Evolutionary conservation across 495 filamentous ascomycete genomes (phyloP).

Genomic region (Penicillium arizonense): DNA sequence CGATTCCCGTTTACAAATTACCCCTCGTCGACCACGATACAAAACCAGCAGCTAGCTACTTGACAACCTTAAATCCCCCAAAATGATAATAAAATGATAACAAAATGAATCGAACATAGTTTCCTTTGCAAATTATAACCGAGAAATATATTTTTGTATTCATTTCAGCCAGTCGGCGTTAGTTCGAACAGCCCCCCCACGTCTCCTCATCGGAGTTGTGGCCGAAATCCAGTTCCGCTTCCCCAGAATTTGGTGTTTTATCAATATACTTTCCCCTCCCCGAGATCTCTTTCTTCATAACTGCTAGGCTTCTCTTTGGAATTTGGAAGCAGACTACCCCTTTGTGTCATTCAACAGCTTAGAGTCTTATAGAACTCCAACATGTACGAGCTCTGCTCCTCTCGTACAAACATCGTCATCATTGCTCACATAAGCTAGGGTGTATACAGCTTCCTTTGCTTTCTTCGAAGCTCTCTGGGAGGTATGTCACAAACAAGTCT

Average conservation of each 20-base stretch:
- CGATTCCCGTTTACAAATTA: not conserved
- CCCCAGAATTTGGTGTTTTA: conserved; percentile 4
- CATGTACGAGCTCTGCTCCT: conserved; percentile 5
- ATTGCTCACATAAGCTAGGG: conserved; percentile 24
- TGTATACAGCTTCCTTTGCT: conserved; percentile 75
- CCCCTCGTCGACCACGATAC: not conserved
- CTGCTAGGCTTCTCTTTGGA: not conserved
- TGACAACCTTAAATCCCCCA: not conserved
- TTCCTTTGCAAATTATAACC: not conserved
- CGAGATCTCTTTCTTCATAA: not conserved
- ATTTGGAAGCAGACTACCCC: not conserved
- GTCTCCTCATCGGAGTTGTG: conserved; percentile 14
- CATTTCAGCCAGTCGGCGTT: not conserved
- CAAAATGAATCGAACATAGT: too few relatives aligned
- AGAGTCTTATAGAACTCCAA: not conserved
- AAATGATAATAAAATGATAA: too few relatives aligned
- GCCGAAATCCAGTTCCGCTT: conserved; percentile 4
- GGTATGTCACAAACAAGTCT: conserved; percentile 22
- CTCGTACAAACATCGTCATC: not conserved
- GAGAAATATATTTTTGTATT: not conserved
- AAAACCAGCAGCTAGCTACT: not conserved
- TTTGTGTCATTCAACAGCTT: not conserved
- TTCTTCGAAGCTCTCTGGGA: conserved; percentile 96
- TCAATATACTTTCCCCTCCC: not conserved
- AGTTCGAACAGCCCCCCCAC: conserved; percentile 6